Evolutionary conservation across 1,139 yeast genomes (phyloP).

Genomic region (Blastobotrys ciferrii): DNA sequence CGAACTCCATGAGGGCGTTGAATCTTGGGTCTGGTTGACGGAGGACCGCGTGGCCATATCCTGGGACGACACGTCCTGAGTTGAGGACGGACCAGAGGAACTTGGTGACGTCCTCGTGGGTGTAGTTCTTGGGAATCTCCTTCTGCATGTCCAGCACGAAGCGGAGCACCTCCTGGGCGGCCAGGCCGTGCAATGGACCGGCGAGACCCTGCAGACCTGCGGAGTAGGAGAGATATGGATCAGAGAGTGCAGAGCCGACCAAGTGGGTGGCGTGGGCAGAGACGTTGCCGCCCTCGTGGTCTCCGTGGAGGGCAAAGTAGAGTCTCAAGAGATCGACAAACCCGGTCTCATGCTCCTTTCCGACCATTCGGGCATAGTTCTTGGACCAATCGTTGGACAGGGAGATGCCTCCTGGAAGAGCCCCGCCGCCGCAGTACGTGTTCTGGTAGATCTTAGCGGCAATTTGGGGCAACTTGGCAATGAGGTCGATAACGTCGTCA

Average conservation of each 20-base stretch:
- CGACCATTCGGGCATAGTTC: conserved; percentile 81
- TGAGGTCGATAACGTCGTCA: conserved; percentile 84
- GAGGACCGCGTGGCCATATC: conserved; percentile 96
- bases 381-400: conserved; percentile 84
- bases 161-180: conserved; percentile 96
- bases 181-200: conserved; percentile 98
- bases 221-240: conserved; percentile 90
- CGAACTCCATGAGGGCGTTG: conserved; percentile 96
- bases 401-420: conserved; percentile 65
- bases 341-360: conserved; percentile 75
- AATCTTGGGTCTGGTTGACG: conserved; percentile 98
- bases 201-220: conserved; percentile 98
- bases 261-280: conserved; percentile 97
- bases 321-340: conserved; percentile 89
- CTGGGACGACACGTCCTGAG: conserved; percentile 96
- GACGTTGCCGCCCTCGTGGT: conserved; percentile 99
- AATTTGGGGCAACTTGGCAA: conserved; percentile 88
- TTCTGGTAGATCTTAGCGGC: conserved; percentile 95
- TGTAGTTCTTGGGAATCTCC: conserved; percentile 68
- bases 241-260: conserved; percentile 94
- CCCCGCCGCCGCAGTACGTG: conserved; percentile 77
- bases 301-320: conserved; percentile 92
- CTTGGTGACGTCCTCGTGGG: conserved; percentile 78
- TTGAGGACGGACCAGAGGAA: conserved; percentile 92
- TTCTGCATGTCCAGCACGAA: conserved; percentile 83